Percentiles rank a stretch among this genome's conserved stretches.
Conservation (phyloP, 2,329 filamentous ascomycete genomes). For the Leptodontidium sp. region DNA sequence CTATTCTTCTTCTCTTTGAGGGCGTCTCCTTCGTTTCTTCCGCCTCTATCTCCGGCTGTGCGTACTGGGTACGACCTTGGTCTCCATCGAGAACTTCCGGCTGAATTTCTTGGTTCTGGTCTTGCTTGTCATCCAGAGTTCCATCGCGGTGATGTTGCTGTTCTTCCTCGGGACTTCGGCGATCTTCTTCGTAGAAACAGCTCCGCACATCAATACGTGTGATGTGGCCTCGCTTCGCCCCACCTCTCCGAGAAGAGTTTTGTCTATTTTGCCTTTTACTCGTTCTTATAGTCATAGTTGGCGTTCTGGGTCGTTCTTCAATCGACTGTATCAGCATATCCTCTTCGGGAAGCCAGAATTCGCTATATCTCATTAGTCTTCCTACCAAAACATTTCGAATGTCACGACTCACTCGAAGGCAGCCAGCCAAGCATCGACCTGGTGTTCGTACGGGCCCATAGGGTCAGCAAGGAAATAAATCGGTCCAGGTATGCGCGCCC, state of each 20-base stretch:
- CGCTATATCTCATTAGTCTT: not conserved
- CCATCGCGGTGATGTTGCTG: not conserved
- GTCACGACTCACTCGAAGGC: constrained; percentile 25
- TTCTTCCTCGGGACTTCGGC: not conserved
- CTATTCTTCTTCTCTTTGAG: constrained; percentile 5
- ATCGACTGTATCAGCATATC: not conserved
- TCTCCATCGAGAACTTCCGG: not conserved
- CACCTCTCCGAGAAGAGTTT: not conserved
- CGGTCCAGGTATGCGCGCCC: constrained; percentile 18
- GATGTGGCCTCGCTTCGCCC: not conserved
- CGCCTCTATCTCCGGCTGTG: not conserved
- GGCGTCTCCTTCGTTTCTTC: not conserved
- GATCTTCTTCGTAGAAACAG: constrained; percentile 5
- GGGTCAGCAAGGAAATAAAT: constrained; percentile 25
- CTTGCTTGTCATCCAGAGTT: not conserved
- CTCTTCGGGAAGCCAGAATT: constrained; percentile 14
- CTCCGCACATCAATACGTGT: not conserved
- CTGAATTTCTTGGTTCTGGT: not conserved
- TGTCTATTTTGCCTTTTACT: not conserved
- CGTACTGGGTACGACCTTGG: not conserved
- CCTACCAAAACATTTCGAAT: not conserved
- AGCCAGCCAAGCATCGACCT: constrained; percentile 21
- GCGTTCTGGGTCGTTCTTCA: not conserved
- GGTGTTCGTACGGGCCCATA: constrained; percentile 18
- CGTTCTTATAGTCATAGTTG: constrained; percentile 9